These are phyloP conservation scores for Suhomyces sp. DNA, from an alignment of 805 yeast species.

Conservation along the genomic window DNA sequence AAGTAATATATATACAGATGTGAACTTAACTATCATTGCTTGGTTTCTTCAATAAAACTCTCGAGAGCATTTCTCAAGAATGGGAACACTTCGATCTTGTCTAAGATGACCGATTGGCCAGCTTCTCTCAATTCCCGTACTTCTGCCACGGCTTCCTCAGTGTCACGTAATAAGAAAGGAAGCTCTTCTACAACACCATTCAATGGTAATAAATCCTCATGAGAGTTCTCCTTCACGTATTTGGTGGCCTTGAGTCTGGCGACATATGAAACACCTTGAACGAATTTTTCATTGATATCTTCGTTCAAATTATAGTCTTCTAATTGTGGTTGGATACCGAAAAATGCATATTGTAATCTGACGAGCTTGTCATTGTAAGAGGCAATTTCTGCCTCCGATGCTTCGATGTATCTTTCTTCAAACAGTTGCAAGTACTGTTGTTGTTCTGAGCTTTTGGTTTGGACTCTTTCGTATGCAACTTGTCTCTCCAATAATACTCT, in stretches of 20 bases:
- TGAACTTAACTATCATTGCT: neutral
- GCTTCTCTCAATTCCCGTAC: constrained; percentile 49
- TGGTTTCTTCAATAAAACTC: constrained; percentile 13
- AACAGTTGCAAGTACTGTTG: constrained; percentile 56
- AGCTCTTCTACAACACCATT: constrained; percentile 41
- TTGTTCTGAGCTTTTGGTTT: constrained; percentile 45
- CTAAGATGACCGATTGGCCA: constrained; percentile 25
- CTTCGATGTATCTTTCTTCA: constrained; percentile 53
- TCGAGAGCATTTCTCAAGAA: constrained; percentile 35
- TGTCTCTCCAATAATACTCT: constrained; percentile 87
- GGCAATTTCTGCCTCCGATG: constrained; percentile 50
- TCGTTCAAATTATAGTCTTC: constrained; percentile 55
- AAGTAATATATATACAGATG: constrained; percentile 6
- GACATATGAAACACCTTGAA: constrained; percentile 66
- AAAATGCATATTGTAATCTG: constrained; percentile 78
- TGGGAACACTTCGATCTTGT: constrained; percentile 41
- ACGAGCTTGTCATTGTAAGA: constrained; percentile 62
- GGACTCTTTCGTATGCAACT: constrained; percentile 62
- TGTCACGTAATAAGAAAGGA: constrained; percentile 37
- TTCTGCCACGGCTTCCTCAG: constrained; percentile 44
- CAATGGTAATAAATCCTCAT: constrained; percentile 30
- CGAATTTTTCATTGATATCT: constrained; percentile 48
- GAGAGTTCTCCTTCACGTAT: constrained; percentile 21
- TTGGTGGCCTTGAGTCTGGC: constrained; percentile 64
- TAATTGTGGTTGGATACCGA: constrained; percentile 75